Conservation (phyloP, 495 filamentous ascomycete species). For the Hypomontagnella monticulosa region DNA sequence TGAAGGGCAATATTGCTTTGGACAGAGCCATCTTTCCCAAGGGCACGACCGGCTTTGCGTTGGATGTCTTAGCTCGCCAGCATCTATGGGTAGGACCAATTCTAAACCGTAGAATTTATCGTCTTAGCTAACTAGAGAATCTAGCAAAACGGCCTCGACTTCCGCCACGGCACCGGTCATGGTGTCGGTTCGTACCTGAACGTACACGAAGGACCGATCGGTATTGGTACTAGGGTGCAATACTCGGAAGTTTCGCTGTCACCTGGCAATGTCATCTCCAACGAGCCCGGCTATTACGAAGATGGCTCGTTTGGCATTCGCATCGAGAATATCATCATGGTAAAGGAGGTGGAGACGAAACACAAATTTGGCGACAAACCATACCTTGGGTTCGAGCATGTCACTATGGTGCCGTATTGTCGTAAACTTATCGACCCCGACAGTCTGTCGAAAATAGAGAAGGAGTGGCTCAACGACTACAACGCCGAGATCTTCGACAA, state of each 20-base stretch:
- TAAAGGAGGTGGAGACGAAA: conserved; percentile 83
- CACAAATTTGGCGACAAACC: conserved; percentile 92
- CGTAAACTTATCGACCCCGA: conserved; percentile 82
- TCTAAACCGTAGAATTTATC: background rate
- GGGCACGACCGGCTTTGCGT: conserved; percentile 89
- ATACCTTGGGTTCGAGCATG: conserved; percentile 94
- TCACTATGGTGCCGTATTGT: conserved; percentile 96
- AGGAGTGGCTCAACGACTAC: conserved; percentile 87
- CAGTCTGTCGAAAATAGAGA: conserved; percentile 79
- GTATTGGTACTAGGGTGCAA: conserved; percentile 89
- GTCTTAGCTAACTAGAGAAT: conserved; percentile 13
- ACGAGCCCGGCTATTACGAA: conserved; percentile 98
- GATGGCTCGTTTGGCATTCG: conserved; percentile 98
- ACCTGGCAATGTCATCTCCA: conserved; percentile 91
- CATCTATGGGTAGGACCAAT: conserved; percentile 77
- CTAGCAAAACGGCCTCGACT: conserved; percentile 85
- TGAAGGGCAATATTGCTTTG: conserved; percentile 95
- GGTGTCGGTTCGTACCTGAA: conserved; percentile 93
- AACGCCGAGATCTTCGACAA: conserved; percentile 83
- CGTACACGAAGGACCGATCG: conserved; percentile 97
- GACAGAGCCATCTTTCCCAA: conserved; percentile 92
- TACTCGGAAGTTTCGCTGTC: conserved; percentile 91
- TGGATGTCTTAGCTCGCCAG: conserved; percentile 90
- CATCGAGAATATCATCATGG: conserved; percentile 95
- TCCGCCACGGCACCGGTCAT: conserved; percentile 96